Evolutionary conservation across 257 asterid species (phyloP), one percentile per base, ranked within the genome.

Genomic region (Lantana camara): DNA sequence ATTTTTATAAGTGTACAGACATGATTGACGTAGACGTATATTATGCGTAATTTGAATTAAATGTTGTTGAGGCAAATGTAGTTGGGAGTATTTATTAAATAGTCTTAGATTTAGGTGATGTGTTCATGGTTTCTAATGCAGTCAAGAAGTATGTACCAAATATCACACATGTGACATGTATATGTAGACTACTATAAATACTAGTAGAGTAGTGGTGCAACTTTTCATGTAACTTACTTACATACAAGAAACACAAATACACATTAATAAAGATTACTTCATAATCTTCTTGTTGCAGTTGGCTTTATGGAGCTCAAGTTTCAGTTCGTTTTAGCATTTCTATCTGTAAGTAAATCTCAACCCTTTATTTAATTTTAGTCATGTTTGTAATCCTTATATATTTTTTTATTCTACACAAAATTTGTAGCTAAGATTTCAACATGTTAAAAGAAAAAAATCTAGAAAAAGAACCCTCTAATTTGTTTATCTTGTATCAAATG

Each of bases 341-440:
- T 91, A 78, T 81, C 79, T 5, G 98, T 91, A 58, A 86, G 98
- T 85, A 16, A 30, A n/a, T n/a, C n/a, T n/a, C n/a, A n/a, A n/a
- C n/a, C n/a, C n/a, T n/a, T n/a, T n/a, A n/a, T n/a, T n/a, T n/a
- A n/a, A n/a, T n/a, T n/a, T n/a, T n/a, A n/a, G n/a, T n/a, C n/a
- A n/a, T n/a, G n/a, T n/a, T n/a, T n/a, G n/a, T n/a, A n/a, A n/a
- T n/a, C n/a, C n/a, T n/a, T n/a, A n/a, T n/a, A n/a, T n/a, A n/a
- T n/a, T n/a, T n/a, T n/a, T n/a, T n/a, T n/a, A n/a, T n/a, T n/a
- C n/a, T n/a, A n/a, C n/a, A n/a, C n/a, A n/a, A n/a, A n/a, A n/a
- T n/a, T n/a, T n/a, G n/a, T n/a, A n/a, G n/a, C n/a, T n/a, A n/a
- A n/a, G n/a, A n/a, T n/a, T n/a, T n/a, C n/a, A n/a, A n/a, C n/a